Percentiles rank a stretch among this genome's conserved stretches.
These are phyloP conservation scores for Torulaspora microellipsoides DNA, from an alignment of 805 yeast genomes.

Conservation along the genomic window DNA sequence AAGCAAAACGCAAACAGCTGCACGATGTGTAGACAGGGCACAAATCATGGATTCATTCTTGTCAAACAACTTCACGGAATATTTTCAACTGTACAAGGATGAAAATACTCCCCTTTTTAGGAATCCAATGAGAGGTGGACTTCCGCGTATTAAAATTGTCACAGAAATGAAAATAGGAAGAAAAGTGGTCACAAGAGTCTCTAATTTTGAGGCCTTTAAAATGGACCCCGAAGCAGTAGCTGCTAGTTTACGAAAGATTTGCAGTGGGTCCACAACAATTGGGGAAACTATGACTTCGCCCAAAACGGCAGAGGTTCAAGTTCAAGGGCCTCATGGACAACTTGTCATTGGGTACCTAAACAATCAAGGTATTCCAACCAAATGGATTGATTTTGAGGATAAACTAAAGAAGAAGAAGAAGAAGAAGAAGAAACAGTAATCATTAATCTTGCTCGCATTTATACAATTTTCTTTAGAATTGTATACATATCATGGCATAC, in stretches of 20 bases:
- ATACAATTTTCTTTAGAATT: neutral
- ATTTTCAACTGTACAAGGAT: slow-evolving; percentile 43
- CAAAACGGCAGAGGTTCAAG: slow-evolving; percentile 61
- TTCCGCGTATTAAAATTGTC: slow-evolving; percentile 61
- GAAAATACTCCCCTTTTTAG: slow-evolving; percentile 40
- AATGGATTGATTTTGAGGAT: slow-evolving; percentile 64
- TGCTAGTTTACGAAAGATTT: slow-evolving; percentile 63
- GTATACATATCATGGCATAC: too few relatives aligned
- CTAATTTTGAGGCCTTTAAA: slow-evolving; percentile 62
- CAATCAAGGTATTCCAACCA: slow-evolving; percentile 57
- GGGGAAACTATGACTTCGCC: slow-evolving; percentile 52
- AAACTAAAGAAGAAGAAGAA: slow-evolving; percentile 54
- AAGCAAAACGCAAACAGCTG: slow-evolving; percentile 32
- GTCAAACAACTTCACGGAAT: slow-evolving; percentile 44
- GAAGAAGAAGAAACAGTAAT: slow-evolving; percentile 7
- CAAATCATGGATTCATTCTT: slow-evolving; percentile 43
- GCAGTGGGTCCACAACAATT: slow-evolving; percentile 85
- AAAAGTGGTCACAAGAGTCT: slow-evolving; percentile 69
- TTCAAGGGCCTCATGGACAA: slow-evolving; percentile 86
- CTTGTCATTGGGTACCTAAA: slow-evolving; percentile 53
- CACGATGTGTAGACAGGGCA: slow-evolving; percentile 40
- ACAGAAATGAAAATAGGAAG: slow-evolving; percentile 79
- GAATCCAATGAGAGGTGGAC: slow-evolving; percentile 53
- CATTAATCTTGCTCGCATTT: neutral
- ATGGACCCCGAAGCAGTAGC: slow-evolving; percentile 64